These are phyloP conservation scores for Pseudonectria foliicola DNA, from an alignment of 2,329 filamentous ascomycete species.

Conservation along the genomic window DNA sequence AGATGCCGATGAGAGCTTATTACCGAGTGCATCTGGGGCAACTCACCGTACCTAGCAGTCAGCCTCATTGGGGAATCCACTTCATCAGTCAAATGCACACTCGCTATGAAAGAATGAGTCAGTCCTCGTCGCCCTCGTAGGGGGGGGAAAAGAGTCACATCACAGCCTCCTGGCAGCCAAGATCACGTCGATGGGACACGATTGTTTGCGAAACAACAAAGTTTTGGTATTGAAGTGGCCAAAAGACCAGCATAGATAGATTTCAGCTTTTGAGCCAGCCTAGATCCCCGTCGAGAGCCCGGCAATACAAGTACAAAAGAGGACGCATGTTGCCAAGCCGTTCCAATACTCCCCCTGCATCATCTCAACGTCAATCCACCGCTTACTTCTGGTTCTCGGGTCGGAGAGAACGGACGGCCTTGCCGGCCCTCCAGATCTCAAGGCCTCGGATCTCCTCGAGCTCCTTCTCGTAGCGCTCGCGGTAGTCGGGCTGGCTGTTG, in stretches of 20 bases:
- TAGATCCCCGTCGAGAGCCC: slow-evolving; percentile 16
- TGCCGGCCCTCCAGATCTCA: slow-evolving; percentile 98
- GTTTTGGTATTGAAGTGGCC: slow-evolving; percentile 9
- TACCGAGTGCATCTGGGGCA: too few species aligned
- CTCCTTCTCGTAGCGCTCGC: slow-evolving; percentile 95
- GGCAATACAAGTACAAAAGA: slow-evolving; percentile 23
- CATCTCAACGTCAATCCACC: slow-evolving; percentile 10
- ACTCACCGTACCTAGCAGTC: too few species aligned
- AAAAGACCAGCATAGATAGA: slow-evolving; percentile 4
- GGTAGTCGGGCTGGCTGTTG: slow-evolving; percentile 94
- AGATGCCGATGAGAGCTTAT: too few species aligned
- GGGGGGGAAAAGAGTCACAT: too few species aligned
- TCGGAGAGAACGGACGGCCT: slow-evolving; percentile 82
- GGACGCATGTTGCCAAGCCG: slow-evolving; percentile 15
- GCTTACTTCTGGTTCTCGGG: slow-evolving; percentile 78
- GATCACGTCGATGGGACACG: not conserved
- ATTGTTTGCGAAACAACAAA: slow-evolving; percentile 4
- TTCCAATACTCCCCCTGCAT: slow-evolving; percentile 13
- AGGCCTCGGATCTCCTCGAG: slow-evolving; percentile 96
- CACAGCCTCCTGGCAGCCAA: too few species aligned
- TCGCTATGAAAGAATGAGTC: too few species aligned
- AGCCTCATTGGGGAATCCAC: too few species aligned
- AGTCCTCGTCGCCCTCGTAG: too few species aligned
- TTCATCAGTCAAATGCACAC: too few species aligned
- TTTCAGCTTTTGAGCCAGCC: slow-evolving; percentile 22